Evolutionary conservation across 2,329 filamentous ascomycete genomes (phyloP).

Genomic region (Fusarium nygamai): DNA sequence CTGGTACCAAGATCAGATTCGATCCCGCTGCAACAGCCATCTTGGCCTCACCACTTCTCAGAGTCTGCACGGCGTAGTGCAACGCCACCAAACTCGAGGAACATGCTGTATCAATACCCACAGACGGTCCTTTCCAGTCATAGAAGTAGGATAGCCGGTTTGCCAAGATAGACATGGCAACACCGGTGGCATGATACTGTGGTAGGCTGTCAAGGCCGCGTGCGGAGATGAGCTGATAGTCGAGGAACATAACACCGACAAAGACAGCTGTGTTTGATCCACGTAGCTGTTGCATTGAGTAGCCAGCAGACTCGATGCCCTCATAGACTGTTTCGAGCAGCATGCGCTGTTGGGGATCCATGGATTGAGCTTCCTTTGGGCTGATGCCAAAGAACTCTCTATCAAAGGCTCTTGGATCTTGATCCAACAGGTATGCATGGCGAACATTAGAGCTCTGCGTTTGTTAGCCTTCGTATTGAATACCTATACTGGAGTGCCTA

Average conservation of each 20-base stretch:
- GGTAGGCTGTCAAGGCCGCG: background rate
- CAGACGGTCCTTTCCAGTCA: conserved; percentile 1
- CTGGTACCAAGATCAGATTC: background rate
- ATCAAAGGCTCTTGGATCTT: conserved; percentile 15
- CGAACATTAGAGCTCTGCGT: background rate
- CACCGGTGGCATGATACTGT: conserved; percentile 3
- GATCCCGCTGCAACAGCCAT: conserved; percentile 1
- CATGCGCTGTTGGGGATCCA: conserved; percentile 19
- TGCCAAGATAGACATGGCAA: conserved; percentile 16
- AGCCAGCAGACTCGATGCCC: conserved; percentile 1
- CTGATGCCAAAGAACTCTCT: conserved; percentile 10
- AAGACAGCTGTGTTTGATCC: conserved; percentile 23
- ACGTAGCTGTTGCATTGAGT: background rate
- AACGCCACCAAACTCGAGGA: conserved; percentile 7
- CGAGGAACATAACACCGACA: background rate
- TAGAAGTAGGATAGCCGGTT: conserved; percentile 10
- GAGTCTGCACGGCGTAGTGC: background rate
- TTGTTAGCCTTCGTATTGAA: background rate
- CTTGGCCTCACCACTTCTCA: conserved; percentile 1
- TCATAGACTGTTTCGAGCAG: conserved; percentile 19
- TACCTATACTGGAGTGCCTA: background rate
- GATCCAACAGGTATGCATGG: background rate
- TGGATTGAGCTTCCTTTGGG: background rate
- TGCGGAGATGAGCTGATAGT: background rate
- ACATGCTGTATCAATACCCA: conserved; percentile 18